Conservation (phyloP, 257 asterid species). For the Solanum appendiculatum region DNA sequence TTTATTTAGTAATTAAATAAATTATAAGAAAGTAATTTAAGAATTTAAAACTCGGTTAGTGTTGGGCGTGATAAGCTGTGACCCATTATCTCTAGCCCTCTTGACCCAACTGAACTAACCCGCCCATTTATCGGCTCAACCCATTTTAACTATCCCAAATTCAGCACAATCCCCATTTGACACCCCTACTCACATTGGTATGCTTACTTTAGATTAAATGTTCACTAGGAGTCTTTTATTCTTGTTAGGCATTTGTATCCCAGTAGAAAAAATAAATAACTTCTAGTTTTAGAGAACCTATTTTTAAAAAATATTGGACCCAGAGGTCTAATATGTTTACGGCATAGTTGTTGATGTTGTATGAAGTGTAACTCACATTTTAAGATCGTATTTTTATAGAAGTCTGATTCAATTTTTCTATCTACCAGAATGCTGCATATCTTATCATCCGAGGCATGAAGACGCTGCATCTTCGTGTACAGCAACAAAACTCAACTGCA, state of each 20-base stretch:
- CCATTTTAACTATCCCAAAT: not conserved
- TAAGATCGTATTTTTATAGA: not conserved
- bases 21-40: not conserved
- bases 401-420: not conserved
- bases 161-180: not conserved
- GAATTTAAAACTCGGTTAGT: not conserved
- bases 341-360: not conserved
- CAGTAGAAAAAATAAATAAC: not conserved
- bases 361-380: not conserved
- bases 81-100: not conserved
- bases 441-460: slow-evolving; percentile 96
- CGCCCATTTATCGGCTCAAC: not conserved
- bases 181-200: not conserved
- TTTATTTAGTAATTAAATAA: not conserved
- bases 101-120: not conserved
- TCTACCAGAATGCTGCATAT: slow-evolving; percentile 78
- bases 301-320: not conserved
- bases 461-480: slow-evolving; percentile 96
- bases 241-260: not conserved
- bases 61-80: not conserved
- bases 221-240: not conserved
- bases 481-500: slow-evolving; percentile 93
- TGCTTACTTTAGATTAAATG: not conserved
- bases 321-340: not conserved
- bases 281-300: not conserved